phyloP scores from a whole-genome alignment of 2,329 filamentous ascomycete genomes.

The Claviceps sp. region DNA sequence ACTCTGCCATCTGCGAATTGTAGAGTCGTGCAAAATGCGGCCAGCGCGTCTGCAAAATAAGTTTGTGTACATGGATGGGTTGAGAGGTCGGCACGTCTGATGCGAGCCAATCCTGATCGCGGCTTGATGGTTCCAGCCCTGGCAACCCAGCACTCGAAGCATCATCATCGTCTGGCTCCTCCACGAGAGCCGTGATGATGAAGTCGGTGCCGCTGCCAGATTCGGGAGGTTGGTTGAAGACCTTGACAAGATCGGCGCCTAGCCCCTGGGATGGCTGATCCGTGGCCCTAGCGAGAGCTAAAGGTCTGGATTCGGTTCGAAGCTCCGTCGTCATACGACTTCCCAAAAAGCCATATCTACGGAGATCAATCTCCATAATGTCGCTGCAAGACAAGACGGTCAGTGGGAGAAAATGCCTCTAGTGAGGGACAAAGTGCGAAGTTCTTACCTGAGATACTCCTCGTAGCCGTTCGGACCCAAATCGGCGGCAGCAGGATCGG shows the following conservation, averaged over 20 bases:
- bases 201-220: conserved; percentile 82
- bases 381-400: conserved; percentile 37
- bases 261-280: conserved; percentile 53
- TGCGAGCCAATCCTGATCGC: conserved; percentile 42
- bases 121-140: conserved; percentile 27
- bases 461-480: conserved; percentile 61
- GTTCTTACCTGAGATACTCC: conserved; percentile 59
- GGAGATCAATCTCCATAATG: conserved; percentile 84
- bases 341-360: conserved; percentile 80
- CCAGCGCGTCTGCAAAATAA: conserved; percentile 92
- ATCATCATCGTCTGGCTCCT: conserved; percentile 59
- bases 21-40: conserved; percentile 91
- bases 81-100: conserved; percentile 54
- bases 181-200: conserved; percentile 73
- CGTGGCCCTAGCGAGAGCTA: conserved; percentile 30
- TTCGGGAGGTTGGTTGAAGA: conserved; percentile 80
- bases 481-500: conserved; percentile 53
- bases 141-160: conserved; percentile 38
- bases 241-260: conserved; percentile 70
- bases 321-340: conserved; percentile 53
- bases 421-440: no score
- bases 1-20: conserved; percentile 90
- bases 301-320: conserved; percentile 34
- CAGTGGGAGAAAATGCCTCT: neutral
- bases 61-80: conserved; percentile 87